phyloP scores from a whole-genome alignment of 2,329 filamentous ascomycete species.

The Pseudogymnoascus sp. region DNA sequence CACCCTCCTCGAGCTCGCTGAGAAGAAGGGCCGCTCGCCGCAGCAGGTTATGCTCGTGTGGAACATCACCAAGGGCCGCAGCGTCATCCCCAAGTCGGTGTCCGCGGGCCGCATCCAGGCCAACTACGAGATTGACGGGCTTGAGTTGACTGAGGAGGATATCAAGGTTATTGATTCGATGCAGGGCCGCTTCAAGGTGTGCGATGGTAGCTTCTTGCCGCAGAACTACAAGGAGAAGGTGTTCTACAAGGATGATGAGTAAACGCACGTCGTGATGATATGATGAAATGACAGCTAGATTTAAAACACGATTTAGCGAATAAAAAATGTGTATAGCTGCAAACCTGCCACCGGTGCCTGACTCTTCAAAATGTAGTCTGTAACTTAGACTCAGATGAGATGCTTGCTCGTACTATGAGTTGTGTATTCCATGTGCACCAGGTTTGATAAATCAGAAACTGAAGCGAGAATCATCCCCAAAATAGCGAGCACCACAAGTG shows the following conservation, averaged over 20 bases:
- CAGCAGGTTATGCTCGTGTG: conserved; percentile 74
- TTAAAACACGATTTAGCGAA: background rate
- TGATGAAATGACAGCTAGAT: background rate
- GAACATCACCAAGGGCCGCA: conserved; percentile 73
- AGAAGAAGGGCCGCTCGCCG: conserved; percentile 57
- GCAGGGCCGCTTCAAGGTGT: conserved; percentile 2
- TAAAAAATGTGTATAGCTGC: background rate
- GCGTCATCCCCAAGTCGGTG: conserved; percentile 79
- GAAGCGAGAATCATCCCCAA: background rate
- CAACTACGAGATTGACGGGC: conserved; percentile 50
- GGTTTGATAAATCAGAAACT: background rate
- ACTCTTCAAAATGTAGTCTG: background rate
- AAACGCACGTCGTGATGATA: background rate
- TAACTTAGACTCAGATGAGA: background rate
- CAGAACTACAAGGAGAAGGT: background rate
- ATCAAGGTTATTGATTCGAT: conserved; percentile 2
- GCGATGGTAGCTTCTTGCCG: background rate
- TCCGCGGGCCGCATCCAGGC: conserved; percentile 63
- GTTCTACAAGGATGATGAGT: background rate
- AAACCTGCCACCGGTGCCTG: background rate
- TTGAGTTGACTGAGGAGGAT: conserved; percentile 4
- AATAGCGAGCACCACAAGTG: background rate
- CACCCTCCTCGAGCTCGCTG: conserved; percentile 52
- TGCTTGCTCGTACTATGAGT: background rate
- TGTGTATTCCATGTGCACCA: background rate